These are phyloP conservation scores for Escallonia herrerae DNA, from an alignment of 129 eudicot genomes.

Conservation along the genomic window DNA sequence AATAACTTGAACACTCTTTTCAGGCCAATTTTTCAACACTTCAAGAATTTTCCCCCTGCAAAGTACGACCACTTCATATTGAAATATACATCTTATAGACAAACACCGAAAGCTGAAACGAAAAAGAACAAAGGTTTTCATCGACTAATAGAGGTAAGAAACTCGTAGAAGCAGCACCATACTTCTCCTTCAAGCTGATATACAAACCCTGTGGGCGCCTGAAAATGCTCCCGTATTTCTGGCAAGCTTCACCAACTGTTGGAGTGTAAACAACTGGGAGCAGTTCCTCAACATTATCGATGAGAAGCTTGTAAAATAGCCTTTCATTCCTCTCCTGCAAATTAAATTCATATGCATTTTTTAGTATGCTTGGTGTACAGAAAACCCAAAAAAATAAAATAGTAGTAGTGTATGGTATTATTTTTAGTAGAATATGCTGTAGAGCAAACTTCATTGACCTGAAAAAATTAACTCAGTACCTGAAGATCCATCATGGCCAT, in stretches of 20 bases:
- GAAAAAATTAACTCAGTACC: constrained; percentile 28
- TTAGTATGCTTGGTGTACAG: too few species aligned
- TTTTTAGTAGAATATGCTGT: too few species aligned
- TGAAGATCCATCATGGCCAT: constrained; percentile 93
- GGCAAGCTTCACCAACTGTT: constrained; percentile 93
- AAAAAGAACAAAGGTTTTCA: too few species aligned
- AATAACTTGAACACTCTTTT: constrained; percentile 67
- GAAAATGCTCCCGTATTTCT: constrained; percentile 84
- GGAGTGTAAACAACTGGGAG: constrained; percentile 91
- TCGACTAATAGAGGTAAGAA: too few species aligned
- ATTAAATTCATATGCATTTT: not conserved
- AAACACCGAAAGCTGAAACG: too few species aligned
- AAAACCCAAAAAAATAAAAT: too few species aligned
- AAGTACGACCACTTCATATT: not conserved
- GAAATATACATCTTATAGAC: too few species aligned
- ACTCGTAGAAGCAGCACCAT: not conserved
- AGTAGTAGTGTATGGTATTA: too few species aligned
- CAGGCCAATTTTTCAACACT: constrained; percentile 85
- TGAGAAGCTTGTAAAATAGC: constrained; percentile 77
- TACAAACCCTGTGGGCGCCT: constrained; percentile 89
- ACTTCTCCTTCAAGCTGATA: constrained; percentile 86
- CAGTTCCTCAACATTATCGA: constrained; percentile 82
- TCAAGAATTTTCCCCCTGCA: constrained; percentile 75
- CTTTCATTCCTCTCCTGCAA: constrained; percentile 82
- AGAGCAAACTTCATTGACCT: not conserved